Percentiles rank a stretch among this genome's conserved stretches.
phyloP scores from a whole-genome alignment of 306 rosid species.

The Biancaea sappan region DNA sequence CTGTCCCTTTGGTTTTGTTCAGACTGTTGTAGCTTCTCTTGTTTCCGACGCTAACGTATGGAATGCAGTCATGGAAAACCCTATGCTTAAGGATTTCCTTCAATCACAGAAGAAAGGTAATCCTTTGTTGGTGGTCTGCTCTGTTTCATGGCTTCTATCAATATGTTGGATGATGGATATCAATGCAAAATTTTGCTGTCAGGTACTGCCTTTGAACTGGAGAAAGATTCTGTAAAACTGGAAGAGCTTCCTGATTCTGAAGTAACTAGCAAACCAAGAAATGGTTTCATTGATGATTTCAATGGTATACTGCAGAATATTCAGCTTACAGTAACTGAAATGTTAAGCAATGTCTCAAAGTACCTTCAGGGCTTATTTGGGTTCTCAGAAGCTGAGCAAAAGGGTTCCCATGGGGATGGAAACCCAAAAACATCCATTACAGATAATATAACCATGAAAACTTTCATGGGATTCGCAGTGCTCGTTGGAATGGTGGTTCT shows the following conservation, averaged over 20 bases:
- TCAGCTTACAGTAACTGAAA: slow-evolving; percentile 42
- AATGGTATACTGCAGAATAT: slow-evolving; percentile 40
- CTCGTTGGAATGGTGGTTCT: slow-evolving; percentile 65
- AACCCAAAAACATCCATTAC: slow-evolving; percentile 6
- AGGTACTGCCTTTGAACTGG: slow-evolving; percentile 31
- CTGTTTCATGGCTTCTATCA: neutral
- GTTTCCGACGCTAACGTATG: slow-evolving; percentile 66
- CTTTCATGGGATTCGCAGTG: slow-evolving; percentile 74
- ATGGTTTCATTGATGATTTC: slow-evolving; percentile 15
- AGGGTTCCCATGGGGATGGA: slow-evolving; percentile 39
- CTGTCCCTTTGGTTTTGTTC: slow-evolving; percentile 28
- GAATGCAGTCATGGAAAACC: slow-evolving; percentile 69
- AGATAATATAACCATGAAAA: slow-evolving; percentile 37
- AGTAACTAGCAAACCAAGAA: neutral
- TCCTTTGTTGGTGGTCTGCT: neutral
- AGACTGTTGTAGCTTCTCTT: slow-evolving; percentile 84
- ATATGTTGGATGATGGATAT: neutral
- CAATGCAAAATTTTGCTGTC: slow-evolving; percentile 29
- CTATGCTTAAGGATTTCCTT: slow-evolving; percentile 52
- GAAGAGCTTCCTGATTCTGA: slow-evolving; percentile 31
- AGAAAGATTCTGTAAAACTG: slow-evolving; percentile 8
- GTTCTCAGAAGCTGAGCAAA: slow-evolving; percentile 37
- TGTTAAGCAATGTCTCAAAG: slow-evolving; percentile 49
- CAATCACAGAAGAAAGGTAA: slow-evolving; percentile 50
- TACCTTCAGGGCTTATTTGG: slow-evolving; percentile 58